Percentiles rank a stretch among this genome's conserved stretches.
phyloP scores from a whole-genome alignment of 768 basidiomycete genomes.

The Pulveroboletus sp. region DNA sequence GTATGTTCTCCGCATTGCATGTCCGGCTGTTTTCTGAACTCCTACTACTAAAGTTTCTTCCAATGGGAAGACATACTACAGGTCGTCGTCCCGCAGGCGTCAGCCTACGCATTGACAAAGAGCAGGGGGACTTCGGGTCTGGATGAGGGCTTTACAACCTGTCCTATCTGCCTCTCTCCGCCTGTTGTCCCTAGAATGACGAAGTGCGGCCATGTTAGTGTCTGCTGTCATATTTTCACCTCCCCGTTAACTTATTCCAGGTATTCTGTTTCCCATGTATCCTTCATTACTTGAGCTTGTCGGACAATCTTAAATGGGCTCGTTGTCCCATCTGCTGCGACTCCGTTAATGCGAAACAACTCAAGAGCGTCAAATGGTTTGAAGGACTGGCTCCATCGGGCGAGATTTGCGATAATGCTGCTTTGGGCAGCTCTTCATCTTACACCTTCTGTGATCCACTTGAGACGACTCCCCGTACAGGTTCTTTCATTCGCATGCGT shows the following conservation, averaged over 20 bases:
- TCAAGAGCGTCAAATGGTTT: conserved; percentile 92
- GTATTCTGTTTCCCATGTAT: conserved; percentile 95
- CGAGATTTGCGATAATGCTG: conserved; percentile 22
- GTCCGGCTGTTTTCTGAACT: not conserved
- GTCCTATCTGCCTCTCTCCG: conserved; percentile 93
- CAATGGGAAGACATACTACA: conserved; percentile 97
- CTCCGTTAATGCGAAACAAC: conserved; percentile 81
- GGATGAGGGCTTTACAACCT: conserved; percentile 65
- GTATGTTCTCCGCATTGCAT: conserved; percentile 41
- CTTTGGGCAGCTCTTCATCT: conserved; percentile 42
- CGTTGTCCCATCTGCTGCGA: conserved; percentile 97
- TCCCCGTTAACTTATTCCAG: conserved; percentile 37
- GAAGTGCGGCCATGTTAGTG: conserved; percentile 93
- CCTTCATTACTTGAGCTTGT: conserved; percentile 80
- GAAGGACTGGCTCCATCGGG: conserved; percentile 43
- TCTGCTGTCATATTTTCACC: not conserved
- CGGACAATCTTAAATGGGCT: conserved; percentile 79
- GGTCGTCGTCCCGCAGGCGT: conserved; percentile 84
- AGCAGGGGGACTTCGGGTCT: conserved; percentile 38
- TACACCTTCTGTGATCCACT: conserved; percentile 35
- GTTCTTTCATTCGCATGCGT: conserved; percentile 72
- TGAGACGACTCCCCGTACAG: conserved; percentile 42
- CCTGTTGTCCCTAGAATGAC: conserved; percentile 91
- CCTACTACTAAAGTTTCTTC: conserved; percentile 60
- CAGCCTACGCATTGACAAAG: conserved; percentile 64